phyloP scores from a whole-genome alignment of 148 eudicot genomes.

The Cornus suecica region DNA sequence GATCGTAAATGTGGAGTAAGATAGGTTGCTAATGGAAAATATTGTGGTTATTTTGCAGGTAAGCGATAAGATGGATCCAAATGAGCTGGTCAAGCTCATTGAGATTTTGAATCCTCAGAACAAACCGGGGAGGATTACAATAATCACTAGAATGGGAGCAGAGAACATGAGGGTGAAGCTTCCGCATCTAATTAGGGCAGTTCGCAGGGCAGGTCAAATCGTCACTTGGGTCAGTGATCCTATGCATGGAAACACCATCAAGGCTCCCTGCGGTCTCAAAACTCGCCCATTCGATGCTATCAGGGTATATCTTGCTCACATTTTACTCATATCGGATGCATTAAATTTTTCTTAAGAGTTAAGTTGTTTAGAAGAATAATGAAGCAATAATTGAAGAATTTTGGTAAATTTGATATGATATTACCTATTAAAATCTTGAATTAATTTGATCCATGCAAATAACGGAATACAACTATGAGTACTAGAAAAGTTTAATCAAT shows the following conservation, averaged over 20 bases:
- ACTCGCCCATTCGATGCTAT: conserved; percentile 40
- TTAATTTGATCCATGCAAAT: neutral
- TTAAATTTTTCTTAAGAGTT: neutral
- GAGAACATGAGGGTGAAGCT: conserved; percentile 29
- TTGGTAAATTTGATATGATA: too few species aligned
- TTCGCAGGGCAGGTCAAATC: conserved; percentile 28
- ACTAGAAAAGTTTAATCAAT: neutral
- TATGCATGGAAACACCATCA: conserved; percentile 33
- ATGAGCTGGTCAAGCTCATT: conserved; percentile 25
- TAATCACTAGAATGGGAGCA: conserved; percentile 28
- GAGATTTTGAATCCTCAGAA: conserved; percentile 28
- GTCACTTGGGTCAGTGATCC: conserved; percentile 35
- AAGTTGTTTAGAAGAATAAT: neutral
- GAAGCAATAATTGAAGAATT: neutral
- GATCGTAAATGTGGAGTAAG: neutral
- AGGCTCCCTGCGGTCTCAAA: conserved; percentile 39
- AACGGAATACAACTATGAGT: too few species aligned
- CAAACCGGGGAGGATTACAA: conserved; percentile 27
- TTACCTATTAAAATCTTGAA: too few species aligned
- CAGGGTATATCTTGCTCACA: conserved; percentile 19
- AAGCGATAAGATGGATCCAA: conserved; percentile 31
- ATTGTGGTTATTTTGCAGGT: conserved; percentile 14
- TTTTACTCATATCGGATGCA: neutral
- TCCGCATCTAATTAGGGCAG: conserved; percentile 27
- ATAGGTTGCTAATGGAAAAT: neutral